Percentiles rank a stretch among this genome's conserved stretches.
phyloP scores from a whole-genome alignment of 495 filamentous ascomycete genomes.

The Xylaria bambusicola region DNA sequence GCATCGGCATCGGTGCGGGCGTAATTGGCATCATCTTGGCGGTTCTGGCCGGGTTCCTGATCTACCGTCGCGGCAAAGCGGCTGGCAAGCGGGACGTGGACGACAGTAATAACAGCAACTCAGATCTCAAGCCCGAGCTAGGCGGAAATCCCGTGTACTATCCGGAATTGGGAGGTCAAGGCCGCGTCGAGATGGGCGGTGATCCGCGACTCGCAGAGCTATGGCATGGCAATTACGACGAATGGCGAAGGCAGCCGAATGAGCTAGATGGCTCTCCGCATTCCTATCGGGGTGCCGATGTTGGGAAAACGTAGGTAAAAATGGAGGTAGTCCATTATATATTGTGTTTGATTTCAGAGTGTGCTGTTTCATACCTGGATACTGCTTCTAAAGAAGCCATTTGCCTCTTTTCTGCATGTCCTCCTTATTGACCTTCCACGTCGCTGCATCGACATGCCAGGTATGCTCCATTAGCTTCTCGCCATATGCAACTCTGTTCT shows the following conservation, averaged over 20 bases:
- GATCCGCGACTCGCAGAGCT: not conserved
- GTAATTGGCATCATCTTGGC: not conserved
- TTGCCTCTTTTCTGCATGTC: not conserved
- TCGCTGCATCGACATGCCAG: not conserved
- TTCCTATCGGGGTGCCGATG: not conserved
- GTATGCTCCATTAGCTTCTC: not conserved
- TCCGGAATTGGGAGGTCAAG: not conserved
- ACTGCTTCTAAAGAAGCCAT: not conserved
- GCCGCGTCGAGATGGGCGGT: not conserved
- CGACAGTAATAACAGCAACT: not conserved
- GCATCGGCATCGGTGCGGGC: not conserved
- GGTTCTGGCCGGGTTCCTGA: not conserved
- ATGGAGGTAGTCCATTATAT: not conserved
- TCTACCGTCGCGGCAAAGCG: conserved; percentile 6
- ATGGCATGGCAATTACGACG: not conserved
- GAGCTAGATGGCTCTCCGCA: not conserved
- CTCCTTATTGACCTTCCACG: not conserved
- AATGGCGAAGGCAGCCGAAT: not conserved
- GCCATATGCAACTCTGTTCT: not conserved
- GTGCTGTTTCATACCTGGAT: not conserved
- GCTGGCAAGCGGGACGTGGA: not conserved
- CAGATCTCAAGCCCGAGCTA: not conserved
- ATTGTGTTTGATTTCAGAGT: not conserved
- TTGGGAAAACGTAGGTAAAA: not conserved
- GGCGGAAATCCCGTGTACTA: not conserved